Base-by-base conservation (phyloP, 495 filamentous ascomycete species). In the Aspergillus conjunctus region DNA sequence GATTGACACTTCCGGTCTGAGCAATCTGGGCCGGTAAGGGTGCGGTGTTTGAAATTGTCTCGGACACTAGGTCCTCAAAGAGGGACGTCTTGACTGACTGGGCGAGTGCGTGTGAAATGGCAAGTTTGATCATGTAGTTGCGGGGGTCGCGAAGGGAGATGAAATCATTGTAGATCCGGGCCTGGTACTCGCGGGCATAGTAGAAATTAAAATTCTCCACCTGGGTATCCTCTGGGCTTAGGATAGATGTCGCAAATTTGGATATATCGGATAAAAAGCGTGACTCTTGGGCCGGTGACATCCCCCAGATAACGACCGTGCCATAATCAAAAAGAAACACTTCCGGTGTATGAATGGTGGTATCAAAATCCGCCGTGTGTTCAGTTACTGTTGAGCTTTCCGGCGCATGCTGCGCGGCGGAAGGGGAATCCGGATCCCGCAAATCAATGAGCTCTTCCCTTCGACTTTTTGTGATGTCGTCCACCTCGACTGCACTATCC, bases 261-360 rank as follows among this genome's bases (percentile, higher is more conserved):
- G 90, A 87, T 52, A 98, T 88, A 65, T 98, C 94, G 59, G 92
- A 93, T 6, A 98, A 77, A 68, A 98, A 96, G 22, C 88, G 82
- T 49, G 88, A 84, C 73, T 98, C 94, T 62, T 98, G 87, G 8
- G 83, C 79, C 8, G 88, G 74, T 1, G 90, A 87, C 93, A 98
- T 96, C 59, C 94, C 94, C 94, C 94, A 98, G 71, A 98, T 93
- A n/a, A 98, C 94, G n/a, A 97, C 90, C n/a, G 96, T 95, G 43
- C 94, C 94, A 68, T 98, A 98, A 64, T 96, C 89, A 70, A 97
- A 98, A 21, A 98, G 82, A 73, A 98, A 98, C 10, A 97, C 82
- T 72, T 98, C 94, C 0, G 93, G 92, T 2, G 87, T 96, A 70
- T 96, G 91, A 11, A 97, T 90, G 71, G 81, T 79, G 20, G 84